These are phyloP conservation scores for Saxispiralis lemnorum DNA, from an alignment of 495 filamentous ascomycete genomes.

Conservation along the genomic window DNA sequence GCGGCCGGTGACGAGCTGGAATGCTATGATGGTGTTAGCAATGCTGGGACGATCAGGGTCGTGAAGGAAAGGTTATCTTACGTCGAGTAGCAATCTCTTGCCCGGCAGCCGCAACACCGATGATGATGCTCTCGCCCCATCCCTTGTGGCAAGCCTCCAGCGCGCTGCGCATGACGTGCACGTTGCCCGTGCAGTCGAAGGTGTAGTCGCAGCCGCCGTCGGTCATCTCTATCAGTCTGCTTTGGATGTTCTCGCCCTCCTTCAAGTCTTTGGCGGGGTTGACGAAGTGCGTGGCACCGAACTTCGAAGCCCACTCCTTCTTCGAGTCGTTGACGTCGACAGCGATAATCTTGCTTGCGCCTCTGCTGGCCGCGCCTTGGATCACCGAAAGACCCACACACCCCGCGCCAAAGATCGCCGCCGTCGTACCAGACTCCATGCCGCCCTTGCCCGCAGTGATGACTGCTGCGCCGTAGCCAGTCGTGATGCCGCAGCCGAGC, in stretches of 20 bases:
- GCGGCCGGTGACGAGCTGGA: slow-evolving; percentile 94
- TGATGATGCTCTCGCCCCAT: slow-evolving; percentile 95
- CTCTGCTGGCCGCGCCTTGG: slow-evolving; percentile 81
- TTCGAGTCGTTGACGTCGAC: slow-evolving; percentile 89
- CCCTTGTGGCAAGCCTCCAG: slow-evolving; percentile 98
- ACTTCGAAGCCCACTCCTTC: slow-evolving; percentile 81
- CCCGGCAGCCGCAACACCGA: slow-evolving; percentile 90
- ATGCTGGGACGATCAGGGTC: slow-evolving; percentile 5
- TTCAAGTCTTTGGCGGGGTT: slow-evolving; percentile 64
- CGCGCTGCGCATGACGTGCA: slow-evolving; percentile 85
- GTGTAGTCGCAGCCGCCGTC: slow-evolving; percentile 98
- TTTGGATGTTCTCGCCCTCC: slow-evolving; percentile 59
- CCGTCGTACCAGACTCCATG: slow-evolving; percentile 66
- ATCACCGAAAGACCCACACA: slow-evolving; percentile 91
- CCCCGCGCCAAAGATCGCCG: slow-evolving; percentile 91
- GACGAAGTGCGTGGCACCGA: slow-evolving; percentile 91
- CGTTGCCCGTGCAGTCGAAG: slow-evolving; percentile 97
- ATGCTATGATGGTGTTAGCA: slow-evolving; percentile 39
- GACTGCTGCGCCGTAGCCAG: slow-evolving; percentile 87
- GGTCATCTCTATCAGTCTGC: slow-evolving; percentile 92
- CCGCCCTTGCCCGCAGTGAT: slow-evolving; percentile 57
- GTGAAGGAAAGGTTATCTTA: slow-evolving; percentile 36
- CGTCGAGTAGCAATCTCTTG: slow-evolving; percentile 93
- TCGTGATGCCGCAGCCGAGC: slow-evolving; percentile 94
- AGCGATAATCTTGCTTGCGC: slow-evolving; percentile 78